phyloP scores from a whole-genome alignment of 371 early-diverging fungal species.

The Saksenaea vasiformis region DNA sequence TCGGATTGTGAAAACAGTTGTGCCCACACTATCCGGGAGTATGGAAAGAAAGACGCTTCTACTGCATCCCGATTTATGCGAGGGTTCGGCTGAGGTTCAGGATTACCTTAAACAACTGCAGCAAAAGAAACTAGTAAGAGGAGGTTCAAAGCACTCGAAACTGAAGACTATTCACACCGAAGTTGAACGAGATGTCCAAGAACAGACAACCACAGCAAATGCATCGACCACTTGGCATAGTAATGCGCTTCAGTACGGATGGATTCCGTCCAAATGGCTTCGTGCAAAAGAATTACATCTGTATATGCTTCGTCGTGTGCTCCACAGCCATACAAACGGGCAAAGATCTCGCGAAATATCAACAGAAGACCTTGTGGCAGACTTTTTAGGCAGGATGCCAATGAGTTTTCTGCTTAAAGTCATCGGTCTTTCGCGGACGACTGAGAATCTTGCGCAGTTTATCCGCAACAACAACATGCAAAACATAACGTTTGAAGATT shows the following conservation, averaged over 20 bases:
- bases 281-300: slow-evolving; percentile 27
- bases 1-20: slow-evolving; percentile 6
- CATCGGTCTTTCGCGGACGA: slow-evolving; percentile 14
- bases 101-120: slow-evolving; percentile 12
- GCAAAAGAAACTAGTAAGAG: not conserved
- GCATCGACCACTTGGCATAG: slow-evolving; percentile 8
- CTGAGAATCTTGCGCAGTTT: slow-evolving; percentile 12
- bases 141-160: not conserved
- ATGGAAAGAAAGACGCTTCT: slow-evolving; percentile 14
- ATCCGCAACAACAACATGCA: not conserved
- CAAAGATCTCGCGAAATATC: not conserved
- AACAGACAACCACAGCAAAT: not conserved
- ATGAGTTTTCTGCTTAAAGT: slow-evolving; percentile 11
- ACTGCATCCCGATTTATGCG: slow-evolving; percentile 12
- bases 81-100: slow-evolving; percentile 10
- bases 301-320: slow-evolving; percentile 5
- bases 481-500: slow-evolving; percentile 6
- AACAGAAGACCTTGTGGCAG: not conserved
- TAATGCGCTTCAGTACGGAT: slow-evolving; percentile 21
- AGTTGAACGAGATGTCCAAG: not conserved
- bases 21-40: slow-evolving; percentile 9
- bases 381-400: slow-evolving; percentile 14
- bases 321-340: not conserved
- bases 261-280: slow-evolving; percentile 24
- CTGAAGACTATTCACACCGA: not conserved